Conservation (phyloP, 192 early-diverging fungal genomes). For the Radiomyces spectabilis region DNA sequence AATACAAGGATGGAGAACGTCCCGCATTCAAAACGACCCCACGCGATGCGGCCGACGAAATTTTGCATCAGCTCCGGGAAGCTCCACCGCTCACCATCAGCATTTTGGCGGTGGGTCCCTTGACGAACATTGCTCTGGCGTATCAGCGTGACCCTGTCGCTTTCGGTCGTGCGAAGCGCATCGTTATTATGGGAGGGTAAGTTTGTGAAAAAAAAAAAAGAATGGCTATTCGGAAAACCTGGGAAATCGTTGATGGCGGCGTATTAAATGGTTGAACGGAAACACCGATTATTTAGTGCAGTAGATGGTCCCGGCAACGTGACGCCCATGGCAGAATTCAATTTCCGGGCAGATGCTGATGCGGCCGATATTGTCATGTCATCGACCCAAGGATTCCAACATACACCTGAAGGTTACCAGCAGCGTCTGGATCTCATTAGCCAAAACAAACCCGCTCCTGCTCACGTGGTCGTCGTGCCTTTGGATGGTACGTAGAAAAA, state of each 20-base stretch:
- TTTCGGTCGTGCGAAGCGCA: conserved; percentile 34
- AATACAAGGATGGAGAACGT: conserved; percentile 7
- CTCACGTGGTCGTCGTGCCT: conserved; percentile 34
- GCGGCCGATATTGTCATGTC: conserved; percentile 29
- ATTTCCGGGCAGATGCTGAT: conserved; percentile 37
- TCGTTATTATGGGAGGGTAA: conserved; percentile 41
- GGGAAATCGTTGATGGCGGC: no score
- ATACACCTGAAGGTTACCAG: conserved; percentile 9
- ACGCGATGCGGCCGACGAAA: conserved; percentile 33
- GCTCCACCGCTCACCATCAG: conserved; percentile 34
- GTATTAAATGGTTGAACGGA: no score
- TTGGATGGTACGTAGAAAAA: conserved; percentile 30
- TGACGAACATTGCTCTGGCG: conserved; percentile 41
- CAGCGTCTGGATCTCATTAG: neutral
- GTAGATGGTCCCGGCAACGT: conserved; percentile 23
- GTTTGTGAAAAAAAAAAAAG: conserved; percentile 14
- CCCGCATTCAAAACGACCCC: conserved; percentile 22
- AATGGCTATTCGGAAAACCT: no score
- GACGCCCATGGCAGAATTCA: conserved; percentile 40
- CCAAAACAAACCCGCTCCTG: conserved; percentile 8
- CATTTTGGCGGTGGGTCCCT: conserved; percentile 38
- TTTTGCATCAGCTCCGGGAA: conserved; percentile 32
- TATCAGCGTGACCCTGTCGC: conserved; percentile 32
- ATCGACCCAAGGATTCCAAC: conserved; percentile 23
- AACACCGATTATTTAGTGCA: no score